A percentile compares a stretch with the other conserved stretches of the same genome.
Conservation (phyloP, 2,329 filamentous ascomycete genomes). For the Fusarium napiforme region DNA sequence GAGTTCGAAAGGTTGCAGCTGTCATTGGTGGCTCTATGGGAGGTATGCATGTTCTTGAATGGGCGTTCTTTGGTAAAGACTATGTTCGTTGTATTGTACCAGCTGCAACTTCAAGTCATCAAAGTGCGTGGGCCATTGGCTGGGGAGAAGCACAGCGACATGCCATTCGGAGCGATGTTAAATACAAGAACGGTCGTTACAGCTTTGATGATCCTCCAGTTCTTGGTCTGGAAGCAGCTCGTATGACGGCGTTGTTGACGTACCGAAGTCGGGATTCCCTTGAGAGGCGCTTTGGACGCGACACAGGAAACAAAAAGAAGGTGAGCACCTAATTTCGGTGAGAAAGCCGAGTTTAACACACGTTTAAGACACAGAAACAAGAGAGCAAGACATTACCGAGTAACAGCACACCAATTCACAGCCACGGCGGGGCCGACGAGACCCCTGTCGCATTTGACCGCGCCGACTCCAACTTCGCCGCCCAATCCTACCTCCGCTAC, state of each 20-base stretch:
- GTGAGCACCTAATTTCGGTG: accelerated
- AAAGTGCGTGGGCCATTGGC: background rate
- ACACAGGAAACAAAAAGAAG: background rate
- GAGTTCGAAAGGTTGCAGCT: background rate
- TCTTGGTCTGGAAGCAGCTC: background rate
- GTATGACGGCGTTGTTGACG: background rate
- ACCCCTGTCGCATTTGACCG: background rate
- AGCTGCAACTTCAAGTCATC: background rate
- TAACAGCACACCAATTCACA: background rate
- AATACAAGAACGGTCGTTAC: background rate
- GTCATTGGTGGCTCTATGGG: background rate
- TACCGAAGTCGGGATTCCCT: background rate
- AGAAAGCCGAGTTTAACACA: background rate
- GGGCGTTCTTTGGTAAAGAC: background rate
- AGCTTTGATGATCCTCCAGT: accelerated
- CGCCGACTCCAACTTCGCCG: background rate
- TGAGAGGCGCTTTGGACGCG: background rate
- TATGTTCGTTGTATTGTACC: background rate
- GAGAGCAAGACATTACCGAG: background rate
- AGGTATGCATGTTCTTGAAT: background rate
- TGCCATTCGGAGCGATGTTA: background rate
- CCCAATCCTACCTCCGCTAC: background rate
- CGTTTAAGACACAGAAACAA: background rate
- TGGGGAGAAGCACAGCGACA: background rate
- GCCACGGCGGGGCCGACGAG: background rate